phyloP scores from a whole-genome alignment of 2,329 filamentous ascomycete genomes.

The Beauveria caledonica region DNA sequence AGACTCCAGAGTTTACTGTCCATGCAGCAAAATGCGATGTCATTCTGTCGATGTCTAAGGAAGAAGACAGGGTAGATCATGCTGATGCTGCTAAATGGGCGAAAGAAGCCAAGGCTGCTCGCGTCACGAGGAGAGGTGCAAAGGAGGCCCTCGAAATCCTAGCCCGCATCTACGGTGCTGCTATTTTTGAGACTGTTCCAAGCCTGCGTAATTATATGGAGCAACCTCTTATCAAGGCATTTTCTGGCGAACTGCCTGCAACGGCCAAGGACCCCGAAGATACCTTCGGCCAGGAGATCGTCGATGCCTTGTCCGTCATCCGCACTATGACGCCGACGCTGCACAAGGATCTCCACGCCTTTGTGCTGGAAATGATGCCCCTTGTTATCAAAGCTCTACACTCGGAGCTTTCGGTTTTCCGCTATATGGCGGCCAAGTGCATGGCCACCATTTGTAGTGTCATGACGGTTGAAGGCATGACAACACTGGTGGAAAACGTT shows the following conservation, averaged over 20 bases:
- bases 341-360: conserved; percentile 63
- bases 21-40: conserved; percentile 71
- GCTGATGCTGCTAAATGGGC: conserved; percentile 86
- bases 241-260: conserved; percentile 61
- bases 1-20: conserved; percentile 88
- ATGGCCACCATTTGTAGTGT: conserved; percentile 96
- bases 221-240: conserved; percentile 65
- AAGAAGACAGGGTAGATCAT: conserved; percentile 91
- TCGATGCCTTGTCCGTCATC: conserved; percentile 88
- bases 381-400: conserved; percentile 81
- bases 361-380: conserved; percentile 76
- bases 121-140: conserved; percentile 84
- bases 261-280: conserved; percentile 67
- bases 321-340: conserved; percentile 91
- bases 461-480: conserved; percentile 92
- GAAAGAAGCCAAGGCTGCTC: conserved; percentile 76
- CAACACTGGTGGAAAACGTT: conserved; percentile 86
- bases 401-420: conserved; percentile 81
- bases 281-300: conserved; percentile 78
- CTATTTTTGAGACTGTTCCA: conserved; percentile 75
- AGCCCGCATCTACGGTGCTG: conserved; percentile 66
- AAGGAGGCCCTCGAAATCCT: conserved; percentile 91
- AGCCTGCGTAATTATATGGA: conserved; percentile 77
- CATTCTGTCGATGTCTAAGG: conserved; percentile 90
- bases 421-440: conserved; percentile 95